Base-by-base conservation (phyloP, 257 asterid genomes). In the Solanum bulbocastanum region DNA sequence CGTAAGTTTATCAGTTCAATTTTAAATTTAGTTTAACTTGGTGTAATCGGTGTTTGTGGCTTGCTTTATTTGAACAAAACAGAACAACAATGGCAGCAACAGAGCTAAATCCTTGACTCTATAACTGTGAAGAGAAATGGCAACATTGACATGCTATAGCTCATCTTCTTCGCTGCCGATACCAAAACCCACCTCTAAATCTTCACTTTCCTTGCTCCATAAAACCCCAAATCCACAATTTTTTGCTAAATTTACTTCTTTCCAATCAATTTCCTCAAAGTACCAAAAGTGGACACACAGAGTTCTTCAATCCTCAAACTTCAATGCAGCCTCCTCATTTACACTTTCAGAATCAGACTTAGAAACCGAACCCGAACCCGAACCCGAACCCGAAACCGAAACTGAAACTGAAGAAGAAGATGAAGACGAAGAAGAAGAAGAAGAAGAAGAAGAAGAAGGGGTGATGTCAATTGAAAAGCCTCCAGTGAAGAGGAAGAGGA, bases 341-440 rank as follows among this genome's bases (percentile, higher is more conserved):
- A 86, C 87, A 75, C 88, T 85, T 18, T 89, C 95, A 27, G 93
- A 89, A 58, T 58, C 66, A 58, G 66, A 56, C 66, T 56, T 56
- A 20, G 66, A 58, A 8, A 82, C 93, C 5, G 96, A 89, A 52
- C 87, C 92, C 4, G 96, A 93, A 35, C 89, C 89, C 10, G 87
- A 85, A 15, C 1, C 88, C 60, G 94, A 93, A 87, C 3, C 92
- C 0, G 94, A 91, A 39, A 52, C 62, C 6, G 62, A 56, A 18
- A 6, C 23, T 6, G 62, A 52, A 52, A 14, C 20, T 14, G 88
- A 74, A 3, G 86, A 74, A 0, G 86, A 56, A 1, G 84, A 88
- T 88, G 88, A 58, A 1, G 86, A 88, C 86, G 75, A 84, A 58
- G 90, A 89, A 52, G 89, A 87, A 42, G 89, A 89, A 73, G 90